Evolutionary conservation across 169 alveolate species (phyloP), one percentile per base, ranked within the genome.

Genomic region (Eimeria necatrix): DNA sequence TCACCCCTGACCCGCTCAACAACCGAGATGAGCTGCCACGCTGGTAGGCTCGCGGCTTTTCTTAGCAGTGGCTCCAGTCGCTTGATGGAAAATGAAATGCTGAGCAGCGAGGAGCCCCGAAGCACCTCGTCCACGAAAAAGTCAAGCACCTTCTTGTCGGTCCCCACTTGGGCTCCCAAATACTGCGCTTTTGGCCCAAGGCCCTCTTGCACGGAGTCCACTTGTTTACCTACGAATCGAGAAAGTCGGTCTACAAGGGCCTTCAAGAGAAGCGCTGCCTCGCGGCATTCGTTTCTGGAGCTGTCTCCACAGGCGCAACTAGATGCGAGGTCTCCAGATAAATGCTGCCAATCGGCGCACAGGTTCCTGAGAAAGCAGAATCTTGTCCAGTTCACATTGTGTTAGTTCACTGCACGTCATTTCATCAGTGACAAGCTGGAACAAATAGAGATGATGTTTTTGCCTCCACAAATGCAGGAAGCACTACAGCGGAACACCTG

Each of bases 1-100:
- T 95, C 97, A 3, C 99, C 99, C 93, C 86, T 94, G 48, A 88
- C 96, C 61, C 56, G 86, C 56, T 95, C 96, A 26, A 97, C 98
- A 60, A 97, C 96, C 32, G 98, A 96, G 49, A 98, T 97, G 76
- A 97, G 95, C 46, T 97, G 96, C 98, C 99, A 98, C 46, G 97
- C 97, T 4, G 98, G 98, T 41, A 95, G 94, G 85, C 83, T 93
- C 4, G 98, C 98, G 9, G 96, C 83, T 60, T 93, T 94, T 85
- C 99, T 96, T 76, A 98, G 96, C 32, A 95, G 94, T 0, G 98
- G 98, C 85, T 97, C 98, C 87, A 97, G 95, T n/a, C 97, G 97
- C 93, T 95, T 95, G 88, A 95, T 8, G 22, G 94, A 71, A 87
- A 95, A 80, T 46, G 96, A 80, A 83, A 95, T 87, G 14, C 95